phyloP scores from a whole-genome alignment of 2,329 filamentous ascomycete species.

The Apiospora aurea region DNA sequence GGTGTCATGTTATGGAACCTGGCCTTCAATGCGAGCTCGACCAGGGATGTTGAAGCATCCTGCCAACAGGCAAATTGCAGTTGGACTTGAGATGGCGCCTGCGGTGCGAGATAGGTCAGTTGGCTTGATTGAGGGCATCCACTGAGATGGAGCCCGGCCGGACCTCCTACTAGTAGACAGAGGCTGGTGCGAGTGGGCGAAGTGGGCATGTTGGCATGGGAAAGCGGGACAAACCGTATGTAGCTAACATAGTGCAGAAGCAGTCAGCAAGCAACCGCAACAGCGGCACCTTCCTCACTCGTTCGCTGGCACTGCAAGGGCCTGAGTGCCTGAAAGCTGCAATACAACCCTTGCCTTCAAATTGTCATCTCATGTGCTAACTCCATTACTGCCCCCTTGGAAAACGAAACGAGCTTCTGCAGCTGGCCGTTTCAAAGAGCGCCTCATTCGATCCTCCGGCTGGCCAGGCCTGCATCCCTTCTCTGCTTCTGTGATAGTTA shows the following conservation, averaged over 20 bases:
- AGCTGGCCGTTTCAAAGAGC: constrained; percentile 4
- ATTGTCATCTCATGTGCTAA: background rate
- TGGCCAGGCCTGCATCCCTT: background rate
- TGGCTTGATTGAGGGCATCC: constrained; percentile 2
- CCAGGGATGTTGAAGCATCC: background rate
- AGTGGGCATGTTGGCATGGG: background rate
- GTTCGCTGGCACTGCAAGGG: background rate
- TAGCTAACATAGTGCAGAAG: background rate
- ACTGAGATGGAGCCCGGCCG: background rate
- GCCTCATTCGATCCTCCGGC: background rate
- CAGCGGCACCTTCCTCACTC: background rate
- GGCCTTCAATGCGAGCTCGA: background rate
- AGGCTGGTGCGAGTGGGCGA: background rate
- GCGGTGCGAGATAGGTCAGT: constrained; percentile 3
- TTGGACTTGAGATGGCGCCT: background rate
- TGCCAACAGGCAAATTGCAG: constrained; percentile 11
- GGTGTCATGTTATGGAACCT: background rate
- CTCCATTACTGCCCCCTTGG: background rate
- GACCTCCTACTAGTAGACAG: constrained; percentile 2
- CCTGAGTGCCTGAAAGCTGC: background rate
- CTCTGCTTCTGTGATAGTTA: background rate
- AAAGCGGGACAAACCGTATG: constrained; percentile 13
- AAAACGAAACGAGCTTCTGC: background rate
- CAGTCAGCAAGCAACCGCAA: background rate
- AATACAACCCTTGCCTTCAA: background rate